phyloP scores from a whole-genome alignment of 176 grass and related monocot species.

The Avena atlantica region DNA sequence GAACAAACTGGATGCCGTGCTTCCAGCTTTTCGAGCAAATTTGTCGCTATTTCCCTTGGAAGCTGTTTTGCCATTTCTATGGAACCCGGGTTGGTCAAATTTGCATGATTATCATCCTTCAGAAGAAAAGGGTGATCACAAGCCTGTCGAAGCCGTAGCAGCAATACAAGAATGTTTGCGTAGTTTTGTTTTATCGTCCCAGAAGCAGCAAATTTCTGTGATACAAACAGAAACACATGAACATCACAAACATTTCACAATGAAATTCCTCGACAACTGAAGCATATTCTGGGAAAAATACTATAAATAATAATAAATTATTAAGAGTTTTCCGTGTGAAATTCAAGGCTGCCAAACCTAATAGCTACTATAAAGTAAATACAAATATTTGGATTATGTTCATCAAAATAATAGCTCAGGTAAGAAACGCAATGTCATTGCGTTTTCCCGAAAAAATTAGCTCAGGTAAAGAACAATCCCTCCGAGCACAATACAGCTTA shows the following conservation, averaged over 20 bases:
- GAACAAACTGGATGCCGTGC: conserved; percentile 65
- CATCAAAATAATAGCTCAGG: not conserved
- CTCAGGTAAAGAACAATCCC: not conserved
- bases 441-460: too few relatives aligned
- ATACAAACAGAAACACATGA: conserved; percentile 22
- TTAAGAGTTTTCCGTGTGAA: not conserved
- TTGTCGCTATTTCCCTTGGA: conserved; percentile 63
- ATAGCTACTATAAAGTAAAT: not conserved
- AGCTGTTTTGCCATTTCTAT: conserved; percentile 81
- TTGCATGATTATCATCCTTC: conserved; percentile 62
- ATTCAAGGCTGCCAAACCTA: not conserved
- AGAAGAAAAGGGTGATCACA: conserved; percentile 88
- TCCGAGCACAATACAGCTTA: not conserved
- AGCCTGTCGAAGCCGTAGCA: conserved; percentile 88
- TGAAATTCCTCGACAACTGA: not conserved
- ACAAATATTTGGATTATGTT: not conserved
- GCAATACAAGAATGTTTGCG: conserved; percentile 84
- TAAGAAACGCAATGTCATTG: too few relatives aligned
- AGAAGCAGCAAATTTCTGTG: conserved; percentile 83
- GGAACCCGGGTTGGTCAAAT: conserved; percentile 52
- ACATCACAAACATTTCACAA: not conserved
- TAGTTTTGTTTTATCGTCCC: conserved; percentile 90
- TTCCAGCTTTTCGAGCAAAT: conserved; percentile 71
- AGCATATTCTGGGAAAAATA: not conserved
- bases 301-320: not conserved